Conservation (phyloP, 1,284 basidiomycete species). For the Malassezia vespertilionis region DNA sequence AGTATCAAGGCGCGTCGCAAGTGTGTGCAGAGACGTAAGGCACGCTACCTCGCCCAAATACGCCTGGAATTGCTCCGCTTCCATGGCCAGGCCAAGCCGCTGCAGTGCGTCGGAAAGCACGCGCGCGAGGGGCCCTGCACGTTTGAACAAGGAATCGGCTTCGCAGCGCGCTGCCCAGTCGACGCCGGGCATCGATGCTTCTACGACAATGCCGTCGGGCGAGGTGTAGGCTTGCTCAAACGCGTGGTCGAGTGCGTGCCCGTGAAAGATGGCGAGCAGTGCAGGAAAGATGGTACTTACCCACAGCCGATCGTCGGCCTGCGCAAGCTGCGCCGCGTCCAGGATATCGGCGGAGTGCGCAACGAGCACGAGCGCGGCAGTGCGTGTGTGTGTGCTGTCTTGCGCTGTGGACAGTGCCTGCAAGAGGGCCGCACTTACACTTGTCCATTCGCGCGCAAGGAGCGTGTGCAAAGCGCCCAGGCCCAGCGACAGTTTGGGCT, state of each 20-base stretch:
- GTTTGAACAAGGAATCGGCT: constrained; percentile 20
- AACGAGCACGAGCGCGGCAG: constrained; percentile 8
- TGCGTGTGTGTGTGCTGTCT: not conserved
- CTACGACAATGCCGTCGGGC: not conserved
- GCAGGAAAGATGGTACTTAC: constrained; percentile 1
- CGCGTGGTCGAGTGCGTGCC: not conserved
- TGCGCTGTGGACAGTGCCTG: not conserved
- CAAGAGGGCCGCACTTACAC: not conserved
- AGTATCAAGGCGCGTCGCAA: not conserved
- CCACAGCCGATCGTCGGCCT: constrained; percentile 4
- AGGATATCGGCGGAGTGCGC: constrained; percentile 8
- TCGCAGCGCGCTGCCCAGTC: constrained; percentile 2
- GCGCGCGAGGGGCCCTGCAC: constrained; percentile 35
- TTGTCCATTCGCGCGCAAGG: constrained; percentile 4
- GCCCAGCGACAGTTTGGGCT: too few species aligned
- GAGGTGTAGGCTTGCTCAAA: not conserved
- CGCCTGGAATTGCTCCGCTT: not conserved
- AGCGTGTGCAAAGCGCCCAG: not conserved
- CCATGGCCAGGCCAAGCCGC: not conserved
- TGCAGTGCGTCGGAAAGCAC: constrained; percentile 27
- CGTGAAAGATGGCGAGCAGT: constrained; percentile 5
- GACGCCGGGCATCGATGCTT: not conserved
- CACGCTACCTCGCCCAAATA: not conserved
- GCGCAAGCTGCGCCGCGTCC: not conserved
- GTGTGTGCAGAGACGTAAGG: not conserved